Evolutionary conservation across 345 rosid genomes (phyloP), one percentile per base, ranked within the genome.

Genomic region (Euphorbia pulcherrima): DNA sequence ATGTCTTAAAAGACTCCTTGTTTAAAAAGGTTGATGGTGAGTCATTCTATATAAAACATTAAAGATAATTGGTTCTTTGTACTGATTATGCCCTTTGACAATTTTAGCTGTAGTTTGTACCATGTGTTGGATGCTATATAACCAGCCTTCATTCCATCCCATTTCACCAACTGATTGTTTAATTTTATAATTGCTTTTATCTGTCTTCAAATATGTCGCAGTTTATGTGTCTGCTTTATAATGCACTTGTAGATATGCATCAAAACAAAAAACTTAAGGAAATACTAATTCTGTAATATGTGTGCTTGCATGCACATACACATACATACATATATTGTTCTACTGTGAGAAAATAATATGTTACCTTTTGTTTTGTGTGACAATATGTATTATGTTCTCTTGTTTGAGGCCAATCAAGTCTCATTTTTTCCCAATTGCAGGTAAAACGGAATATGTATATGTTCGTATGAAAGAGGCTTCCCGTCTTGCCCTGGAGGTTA

Each of bases 381-480:
- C 64, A 33, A 4, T 40, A 41, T 41, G 4, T 4, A 35, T 8
- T 2, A 1, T 27, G 20, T 0, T 26, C 40, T 21, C 29, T 52
- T 27, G 48, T 26, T 2, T 52, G 40, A 39, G 17, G 46, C 40
- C 13, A 39, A 2, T 61, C 27, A 65, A 65, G n/a, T 47, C 23
- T 17, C 28, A 23, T 21, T 52, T 30, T 50, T 67, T 27, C 44
- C 27, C 14, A 11, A 53, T 79, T 78, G 76, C 84, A 93, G 98
- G 98, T 64, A 93, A 93, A 80, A 80, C 92, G 58, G 97, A 90
- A 71, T 93, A 93, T 75, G 72, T 90, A 26, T 87, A 85, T 82
- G 89, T 82, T 46, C 79, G 65, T 62, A 83, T 90, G 60, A 86
- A 77, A 72, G 92, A 88, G 81, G 75, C 92, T 63, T 84, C 96